These are phyloP conservation scores for Botrytis byssoidea DNA, from an alignment of 2,329 filamentous ascomycete species.

Conservation along the genomic window DNA sequence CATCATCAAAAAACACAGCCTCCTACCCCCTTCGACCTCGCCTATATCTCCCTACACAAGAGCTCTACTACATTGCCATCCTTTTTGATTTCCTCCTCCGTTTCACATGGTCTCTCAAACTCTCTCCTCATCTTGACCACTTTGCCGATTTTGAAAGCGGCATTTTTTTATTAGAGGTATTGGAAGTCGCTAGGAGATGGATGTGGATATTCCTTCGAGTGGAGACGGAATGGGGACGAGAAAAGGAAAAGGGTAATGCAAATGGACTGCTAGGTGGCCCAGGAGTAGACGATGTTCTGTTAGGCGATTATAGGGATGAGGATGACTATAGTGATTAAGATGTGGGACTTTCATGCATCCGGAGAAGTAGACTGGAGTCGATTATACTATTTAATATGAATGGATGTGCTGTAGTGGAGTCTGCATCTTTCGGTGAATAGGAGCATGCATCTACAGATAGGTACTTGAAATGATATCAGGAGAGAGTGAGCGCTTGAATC, in stretches of 20 bases:
- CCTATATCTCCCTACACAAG: constrained; percentile 68
- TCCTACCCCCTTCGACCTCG: constrained; percentile 65
- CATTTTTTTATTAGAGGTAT: constrained; percentile 80
- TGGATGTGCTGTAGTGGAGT: neutral
- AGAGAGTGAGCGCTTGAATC: neutral
- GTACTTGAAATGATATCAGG: neutral
- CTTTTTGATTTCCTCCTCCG: constrained; percentile 75
- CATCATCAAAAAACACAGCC: constrained; percentile 12
- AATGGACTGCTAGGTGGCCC: constrained; percentile 47
- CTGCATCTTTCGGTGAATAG: neutral
- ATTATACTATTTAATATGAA: neutral
- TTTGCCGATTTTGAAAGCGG: constrained; percentile 84
- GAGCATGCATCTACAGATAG: neutral
- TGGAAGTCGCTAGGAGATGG: constrained; percentile 88
- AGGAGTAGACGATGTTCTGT: constrained; percentile 67
- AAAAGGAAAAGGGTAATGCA: constrained; percentile 39
- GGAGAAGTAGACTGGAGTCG: neutral
- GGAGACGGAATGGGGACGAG: constrained; percentile 84
- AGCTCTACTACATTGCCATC: constrained; percentile 81
- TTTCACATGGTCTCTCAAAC: constrained; percentile 88
- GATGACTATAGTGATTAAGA: constrained; percentile 54
- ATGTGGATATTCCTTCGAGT: constrained; percentile 96
- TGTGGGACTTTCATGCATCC: neutral
- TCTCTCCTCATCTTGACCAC: constrained; percentile 77
- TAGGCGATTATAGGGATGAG: constrained; percentile 69